Conservation (phyloP, 768 basidiomycete genomes). For the Phlebiopsis gigantea region DNA sequence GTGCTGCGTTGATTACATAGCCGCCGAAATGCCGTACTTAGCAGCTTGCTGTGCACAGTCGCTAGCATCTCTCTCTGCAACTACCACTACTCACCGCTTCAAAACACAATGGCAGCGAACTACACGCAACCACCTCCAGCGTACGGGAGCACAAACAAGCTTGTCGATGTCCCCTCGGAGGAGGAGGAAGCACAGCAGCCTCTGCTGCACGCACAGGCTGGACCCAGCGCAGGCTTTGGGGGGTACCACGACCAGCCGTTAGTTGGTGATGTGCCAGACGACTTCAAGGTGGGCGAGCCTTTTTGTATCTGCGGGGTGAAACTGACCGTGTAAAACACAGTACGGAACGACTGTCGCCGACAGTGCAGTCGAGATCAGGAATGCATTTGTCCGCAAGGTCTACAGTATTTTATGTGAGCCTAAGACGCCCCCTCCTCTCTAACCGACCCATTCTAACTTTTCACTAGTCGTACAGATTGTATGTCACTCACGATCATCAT, state of each 20-base stretch:
- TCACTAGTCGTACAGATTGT: constrained; percentile 68
- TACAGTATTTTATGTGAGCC: constrained; percentile 83
- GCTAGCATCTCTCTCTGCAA: constrained; percentile 5
- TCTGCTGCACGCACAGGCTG: constrained; percentile 36
- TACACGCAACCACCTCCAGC: constrained; percentile 22
- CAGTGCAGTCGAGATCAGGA: constrained; percentile 70
- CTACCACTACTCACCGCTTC: constrained; percentile 4
- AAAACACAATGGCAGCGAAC: constrained; percentile 16
- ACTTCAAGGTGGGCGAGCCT: constrained; percentile 77
- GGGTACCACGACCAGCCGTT: constrained; percentile 73
- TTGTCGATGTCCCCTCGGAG: constrained; percentile 6
- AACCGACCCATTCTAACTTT: background rate
- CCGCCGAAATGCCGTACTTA: constrained; percentile 23
- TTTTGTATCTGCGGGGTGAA: constrained; percentile 2
- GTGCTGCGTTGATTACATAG: constrained; percentile 23
- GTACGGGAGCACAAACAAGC: constrained; percentile 13
- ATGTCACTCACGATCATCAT: constrained; percentile 18
- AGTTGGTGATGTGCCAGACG: constrained; percentile 77
- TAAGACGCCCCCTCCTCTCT: background rate
- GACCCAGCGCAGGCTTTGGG: constrained; percentile 39
- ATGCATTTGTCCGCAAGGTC: constrained; percentile 87
- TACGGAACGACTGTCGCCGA: constrained; percentile 81
- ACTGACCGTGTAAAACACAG: constrained; percentile 30
- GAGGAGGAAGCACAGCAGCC: constrained; percentile 36
- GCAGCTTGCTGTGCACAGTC: background rate